Percentiles rank a stretch among this genome's conserved stretches.
phyloP scores from a whole-genome alignment of 805 yeast genomes.

The Candida silvatica region DNA sequence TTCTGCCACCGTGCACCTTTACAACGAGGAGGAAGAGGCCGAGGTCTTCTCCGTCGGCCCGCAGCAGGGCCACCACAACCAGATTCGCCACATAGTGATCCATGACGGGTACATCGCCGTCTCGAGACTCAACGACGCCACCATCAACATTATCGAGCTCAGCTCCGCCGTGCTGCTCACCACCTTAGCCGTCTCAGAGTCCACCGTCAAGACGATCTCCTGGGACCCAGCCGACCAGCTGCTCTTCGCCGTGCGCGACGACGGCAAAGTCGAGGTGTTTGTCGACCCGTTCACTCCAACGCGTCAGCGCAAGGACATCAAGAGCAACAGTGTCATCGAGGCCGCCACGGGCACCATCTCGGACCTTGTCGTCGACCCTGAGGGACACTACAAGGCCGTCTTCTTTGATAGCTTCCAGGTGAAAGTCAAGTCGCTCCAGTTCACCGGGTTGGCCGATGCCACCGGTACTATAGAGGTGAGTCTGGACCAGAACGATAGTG shows the following conservation, averaged over 20 bases:
- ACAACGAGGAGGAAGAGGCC: conserved; percentile 24
- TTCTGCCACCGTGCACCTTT: conserved; percentile 23
- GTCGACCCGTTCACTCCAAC: conserved; percentile 11
- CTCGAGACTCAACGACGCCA: conserved; percentile 22
- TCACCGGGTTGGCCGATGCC: conserved; percentile 22
- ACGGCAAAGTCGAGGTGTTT: conserved; percentile 23
- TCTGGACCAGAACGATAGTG: conserved; percentile 6
- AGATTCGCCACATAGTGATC: conserved; percentile 28
- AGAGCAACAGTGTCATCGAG: conserved; percentile 8
- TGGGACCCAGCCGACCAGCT: conserved; percentile 18
- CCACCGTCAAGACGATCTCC: conserved; percentile 16
- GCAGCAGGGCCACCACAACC: conserved; percentile 24
- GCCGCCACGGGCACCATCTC: conserved; percentile 8
- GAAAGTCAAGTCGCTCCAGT: conserved; percentile 22
- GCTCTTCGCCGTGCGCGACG: conserved; percentile 23
- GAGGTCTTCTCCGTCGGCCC: conserved; percentile 13
- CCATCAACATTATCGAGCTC: conserved; percentile 27
- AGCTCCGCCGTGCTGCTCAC: conserved; percentile 20
- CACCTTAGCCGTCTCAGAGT: conserved; percentile 28
- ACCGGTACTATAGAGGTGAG: conserved; percentile 13
- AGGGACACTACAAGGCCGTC: conserved; percentile 13
- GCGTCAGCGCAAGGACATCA: conserved; percentile 13
- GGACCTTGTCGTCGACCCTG: conserved; percentile 1
- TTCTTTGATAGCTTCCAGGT: conserved; percentile 21
- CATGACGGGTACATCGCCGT: conserved; percentile 26